These are phyloP conservation scores for Pseudophaeomoniella oleicola DNA, from an alignment of 2,329 filamentous ascomycete species.

Conservation along the genomic window DNA sequence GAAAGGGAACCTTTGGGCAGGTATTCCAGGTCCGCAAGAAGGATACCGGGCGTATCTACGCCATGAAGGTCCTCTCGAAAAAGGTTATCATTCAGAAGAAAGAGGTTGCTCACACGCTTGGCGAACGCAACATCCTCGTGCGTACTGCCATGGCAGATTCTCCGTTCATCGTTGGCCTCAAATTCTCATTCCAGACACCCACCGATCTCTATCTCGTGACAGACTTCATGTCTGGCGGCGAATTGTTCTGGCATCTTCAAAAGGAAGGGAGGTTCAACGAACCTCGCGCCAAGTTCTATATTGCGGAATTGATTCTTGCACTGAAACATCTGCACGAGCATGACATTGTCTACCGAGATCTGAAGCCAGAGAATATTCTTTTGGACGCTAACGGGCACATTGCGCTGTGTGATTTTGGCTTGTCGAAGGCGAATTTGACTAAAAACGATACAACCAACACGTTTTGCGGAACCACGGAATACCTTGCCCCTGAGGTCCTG, in stretches of 20 bases:
- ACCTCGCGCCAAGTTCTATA: slow-evolving; percentile 93
- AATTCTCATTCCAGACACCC: slow-evolving; percentile 96
- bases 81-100: slow-evolving; percentile 99
- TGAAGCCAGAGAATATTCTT: slow-evolving; percentile 96
- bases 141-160: slow-evolving; percentile 92
- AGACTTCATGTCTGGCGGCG: slow-evolving; percentile 97
- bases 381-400: slow-evolving; percentile 96
- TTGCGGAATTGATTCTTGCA: slow-evolving; percentile 89
- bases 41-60: slow-evolving; percentile 90
- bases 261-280: slow-evolving; percentile 94
- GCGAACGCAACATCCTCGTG: slow-evolving; percentile 92
- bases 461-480: slow-evolving; percentile 96
- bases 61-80: slow-evolving; percentile 98
- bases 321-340: slow-evolving; percentile 91
- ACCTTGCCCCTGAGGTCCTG: slow-evolving; percentile 86
- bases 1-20: slow-evolving; percentile 95
- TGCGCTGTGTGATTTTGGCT: slow-evolving; percentile 89
- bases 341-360: slow-evolving; percentile 92
- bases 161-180: slow-evolving; percentile 92
- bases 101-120: slow-evolving; percentile 92
- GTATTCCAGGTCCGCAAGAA: slow-evolving; percentile 98
- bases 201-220: slow-evolving; percentile 97
- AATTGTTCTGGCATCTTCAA: slow-evolving; percentile 96
- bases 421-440: slow-evolving; percentile 93
- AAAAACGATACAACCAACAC: slow-evolving; percentile 98